phyloP scores from a whole-genome alignment of 1,139 yeast species.

The Yamadazyma atmosphaerica region DNA sequence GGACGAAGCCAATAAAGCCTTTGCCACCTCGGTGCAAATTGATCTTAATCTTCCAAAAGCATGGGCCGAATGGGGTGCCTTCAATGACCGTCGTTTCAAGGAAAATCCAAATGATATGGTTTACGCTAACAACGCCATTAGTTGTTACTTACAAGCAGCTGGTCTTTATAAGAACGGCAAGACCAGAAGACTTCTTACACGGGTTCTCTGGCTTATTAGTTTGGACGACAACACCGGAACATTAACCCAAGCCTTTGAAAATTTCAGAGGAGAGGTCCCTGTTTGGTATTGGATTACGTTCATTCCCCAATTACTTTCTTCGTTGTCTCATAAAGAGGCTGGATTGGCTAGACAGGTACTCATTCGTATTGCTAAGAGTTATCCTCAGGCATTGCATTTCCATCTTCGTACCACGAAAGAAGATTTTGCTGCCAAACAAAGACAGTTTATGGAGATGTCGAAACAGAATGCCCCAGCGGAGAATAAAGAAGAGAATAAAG shows the following conservation, averaged over 20 bases:
- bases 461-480: constrained; percentile 25
- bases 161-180: constrained; percentile 92
- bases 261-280: constrained; percentile 93
- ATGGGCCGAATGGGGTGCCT: constrained; percentile 99
- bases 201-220: constrained; percentile 91
- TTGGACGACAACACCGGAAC: constrained; percentile 85
- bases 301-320: constrained; percentile 89
- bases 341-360: constrained; percentile 82
- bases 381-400: constrained; percentile 96
- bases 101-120: constrained; percentile 82
- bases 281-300: constrained; percentile 99
- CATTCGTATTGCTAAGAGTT: constrained; percentile 89
- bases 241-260: constrained; percentile 83
- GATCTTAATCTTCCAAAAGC: constrained; percentile 94
- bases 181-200: constrained; percentile 81
- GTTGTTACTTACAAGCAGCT: constrained; percentile 96
- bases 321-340: constrained; percentile 90
- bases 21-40: constrained; percentile 95
- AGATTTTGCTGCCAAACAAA: constrained; percentile 84
- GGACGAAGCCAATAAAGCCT: constrained; percentile 96
- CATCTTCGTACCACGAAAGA: constrained; percentile 94
- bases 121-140: constrained; percentile 90
- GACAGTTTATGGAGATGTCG: constrained; percentile 69
- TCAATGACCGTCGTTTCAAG: constrained; percentile 84
- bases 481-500: constrained; percentile 4